Conservation (phyloP, 2,329 filamentous ascomycete species). For the Phoma sp. region DNA sequence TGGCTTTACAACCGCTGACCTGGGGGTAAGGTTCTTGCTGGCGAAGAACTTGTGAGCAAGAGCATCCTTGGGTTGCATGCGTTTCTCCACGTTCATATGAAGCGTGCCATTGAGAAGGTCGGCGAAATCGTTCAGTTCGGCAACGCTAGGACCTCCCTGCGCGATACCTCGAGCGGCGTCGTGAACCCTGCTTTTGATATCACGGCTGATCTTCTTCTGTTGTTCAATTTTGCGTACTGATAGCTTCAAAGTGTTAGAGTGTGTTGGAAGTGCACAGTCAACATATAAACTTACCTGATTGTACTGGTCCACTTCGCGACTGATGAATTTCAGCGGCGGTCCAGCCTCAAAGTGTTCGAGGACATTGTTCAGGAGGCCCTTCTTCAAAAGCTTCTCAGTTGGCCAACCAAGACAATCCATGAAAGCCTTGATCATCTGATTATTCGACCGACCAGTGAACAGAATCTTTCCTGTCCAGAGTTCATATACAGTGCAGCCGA, state of each 20-base stretch:
- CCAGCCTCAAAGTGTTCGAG: constrained; percentile 64
- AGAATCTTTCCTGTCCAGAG: constrained; percentile 97
- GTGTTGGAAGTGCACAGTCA: not conserved
- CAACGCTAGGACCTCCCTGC: constrained; percentile 67
- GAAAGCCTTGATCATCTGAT: constrained; percentile 95
- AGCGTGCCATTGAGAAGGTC: constrained; percentile 90
- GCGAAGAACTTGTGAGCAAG: constrained; percentile 86
- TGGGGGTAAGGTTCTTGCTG: constrained; percentile 29
- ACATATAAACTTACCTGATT: constrained; percentile 32
- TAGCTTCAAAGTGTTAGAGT: constrained; percentile 56
- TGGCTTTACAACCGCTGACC: constrained; percentile 37
- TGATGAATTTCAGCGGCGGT: constrained; percentile 80
- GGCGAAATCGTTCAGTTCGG: constrained; percentile 81
- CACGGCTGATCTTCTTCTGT: constrained; percentile 66
- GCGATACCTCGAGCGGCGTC: constrained; percentile 74
- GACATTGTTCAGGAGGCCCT: constrained; percentile 72
- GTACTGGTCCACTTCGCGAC: constrained; percentile 69
- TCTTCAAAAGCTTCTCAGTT: constrained; percentile 84
- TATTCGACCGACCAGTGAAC: constrained; percentile 94
- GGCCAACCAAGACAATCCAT: constrained; percentile 96
- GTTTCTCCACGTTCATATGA: constrained; percentile 88
- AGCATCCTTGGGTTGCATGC: constrained; percentile 84
- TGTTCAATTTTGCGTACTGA: constrained; percentile 69
- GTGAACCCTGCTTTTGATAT: constrained; percentile 80
- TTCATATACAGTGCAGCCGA: constrained; percentile 96